These are phyloP conservation scores for Zygnema circumcarinatum DNA, from an alignment of 139 green algal genomes.

Conservation along the genomic window DNA sequence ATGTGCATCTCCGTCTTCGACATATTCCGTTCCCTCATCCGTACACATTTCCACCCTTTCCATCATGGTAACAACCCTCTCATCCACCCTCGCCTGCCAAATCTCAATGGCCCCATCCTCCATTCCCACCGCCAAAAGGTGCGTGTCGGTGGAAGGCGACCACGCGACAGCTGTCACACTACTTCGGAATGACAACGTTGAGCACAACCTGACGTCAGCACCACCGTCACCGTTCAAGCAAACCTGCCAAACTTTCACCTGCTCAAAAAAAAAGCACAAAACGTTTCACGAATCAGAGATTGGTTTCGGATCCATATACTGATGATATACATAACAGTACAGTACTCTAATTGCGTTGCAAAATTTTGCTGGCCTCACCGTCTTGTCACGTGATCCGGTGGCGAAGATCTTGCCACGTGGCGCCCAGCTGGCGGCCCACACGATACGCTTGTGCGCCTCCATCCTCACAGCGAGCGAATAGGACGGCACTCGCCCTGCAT, in stretches of 20 bases:
- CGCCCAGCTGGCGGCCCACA: slow-evolving; percentile 47
- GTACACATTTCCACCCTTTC: neutral
- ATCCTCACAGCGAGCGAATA: neutral
- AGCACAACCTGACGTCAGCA: neutral
- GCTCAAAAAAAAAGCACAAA: neutral
- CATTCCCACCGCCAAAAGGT: slow-evolving; percentile 20
- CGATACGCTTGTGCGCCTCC: slow-evolving; percentile 50
- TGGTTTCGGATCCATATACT: too few species aligned
- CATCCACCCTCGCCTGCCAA: neutral
- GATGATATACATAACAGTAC: too few species aligned
- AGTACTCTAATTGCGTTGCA: too few species aligned
- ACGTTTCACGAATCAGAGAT: too few species aligned
- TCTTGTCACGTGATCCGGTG: slow-evolving; percentile 55
- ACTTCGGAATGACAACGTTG: slow-evolving; percentile 6
- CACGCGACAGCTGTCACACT: slow-evolving; percentile 29
- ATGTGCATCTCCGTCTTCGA: neutral
- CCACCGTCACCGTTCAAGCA: neutral
- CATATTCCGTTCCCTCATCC: neutral
- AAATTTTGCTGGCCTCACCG: too few species aligned
- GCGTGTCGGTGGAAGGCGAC: neutral
- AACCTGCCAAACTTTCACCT: slow-evolving; percentile 22
- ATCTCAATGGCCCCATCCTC: neutral
- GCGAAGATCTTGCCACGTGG: slow-evolving; percentile 23
- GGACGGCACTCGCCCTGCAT: too few species aligned
- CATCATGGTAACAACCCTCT: neutral